Evolutionary conservation across 2,329 filamentous ascomycete genomes (phyloP).

Genomic region (Ophiostoma tasmaniense): DNA sequence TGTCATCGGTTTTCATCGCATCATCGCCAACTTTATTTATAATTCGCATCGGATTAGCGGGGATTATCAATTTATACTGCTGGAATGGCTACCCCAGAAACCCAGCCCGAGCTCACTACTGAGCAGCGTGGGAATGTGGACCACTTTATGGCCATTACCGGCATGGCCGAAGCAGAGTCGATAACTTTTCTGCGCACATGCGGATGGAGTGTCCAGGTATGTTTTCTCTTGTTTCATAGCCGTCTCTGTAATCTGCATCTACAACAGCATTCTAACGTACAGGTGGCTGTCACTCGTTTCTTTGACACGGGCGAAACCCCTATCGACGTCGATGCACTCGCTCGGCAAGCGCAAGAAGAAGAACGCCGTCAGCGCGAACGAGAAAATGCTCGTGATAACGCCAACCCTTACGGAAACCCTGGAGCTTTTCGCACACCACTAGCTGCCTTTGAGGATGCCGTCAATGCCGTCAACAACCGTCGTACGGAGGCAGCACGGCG

Average conservation of each 20-base stretch:
- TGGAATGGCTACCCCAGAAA: constrained; percentile 18
- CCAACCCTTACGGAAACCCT: constrained; percentile 3
- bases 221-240: background rate
- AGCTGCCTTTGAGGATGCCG: background rate
- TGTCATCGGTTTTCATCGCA: background rate
- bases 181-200: constrained; percentile 73
- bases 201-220: constrained; percentile 93
- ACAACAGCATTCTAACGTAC: constrained; percentile 12
- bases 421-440: background rate
- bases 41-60: background rate
- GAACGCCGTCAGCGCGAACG: background rate
- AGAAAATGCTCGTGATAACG: constrained; percentile 17
- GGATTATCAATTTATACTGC: background rate
- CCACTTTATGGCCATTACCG: constrained; percentile 80
- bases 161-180: constrained; percentile 69
- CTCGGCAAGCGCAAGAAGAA: background rate
- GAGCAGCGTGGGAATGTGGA: constrained; percentile 77
- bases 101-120: constrained; percentile 46
- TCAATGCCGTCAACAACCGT: background rate
- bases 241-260: no score
- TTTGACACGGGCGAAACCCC: constrained; percentile 51
- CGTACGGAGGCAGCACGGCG: constrained; percentile 65
- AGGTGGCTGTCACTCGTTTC: constrained; percentile 96
- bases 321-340: constrained; percentile 55
- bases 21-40: background rate